These are phyloP conservation scores for Debaryomycetaceae sp. DNA, from an alignment of 1,139 yeast genomes.

Conservation along the genomic window DNA sequence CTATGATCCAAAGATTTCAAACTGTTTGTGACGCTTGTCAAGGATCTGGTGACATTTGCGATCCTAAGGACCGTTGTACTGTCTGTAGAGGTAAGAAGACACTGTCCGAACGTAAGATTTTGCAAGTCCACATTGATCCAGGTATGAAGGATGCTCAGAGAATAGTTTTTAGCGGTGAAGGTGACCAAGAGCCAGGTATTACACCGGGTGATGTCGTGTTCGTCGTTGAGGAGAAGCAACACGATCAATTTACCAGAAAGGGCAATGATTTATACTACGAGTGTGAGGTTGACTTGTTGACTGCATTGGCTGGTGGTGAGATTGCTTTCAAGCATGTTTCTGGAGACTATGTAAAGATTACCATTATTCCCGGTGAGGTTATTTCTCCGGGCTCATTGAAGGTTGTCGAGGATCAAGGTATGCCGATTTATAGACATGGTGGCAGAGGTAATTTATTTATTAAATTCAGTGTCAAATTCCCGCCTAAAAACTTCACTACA, in stretches of 20 bases:
- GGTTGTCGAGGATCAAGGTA: constrained; percentile 91
- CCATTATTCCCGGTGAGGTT: constrained; percentile 88
- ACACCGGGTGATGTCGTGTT: constrained; percentile 97
- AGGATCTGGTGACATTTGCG: constrained; percentile 89
- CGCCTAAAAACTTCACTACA: constrained; percentile 55
- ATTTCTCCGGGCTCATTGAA: constrained; percentile 80
- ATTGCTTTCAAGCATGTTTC: constrained; percentile 81
- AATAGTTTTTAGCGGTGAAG: constrained; percentile 90
- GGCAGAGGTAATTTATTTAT: constrained; percentile 71
- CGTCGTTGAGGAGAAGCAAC: constrained; percentile 84
- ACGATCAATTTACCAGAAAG: constrained; percentile 76
- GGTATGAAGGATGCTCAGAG: constrained; percentile 97
- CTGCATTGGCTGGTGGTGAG: constrained; percentile 96
- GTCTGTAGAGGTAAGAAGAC: constrained; percentile 89
- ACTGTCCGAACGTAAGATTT: constrained; percentile 80
- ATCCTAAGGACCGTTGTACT: constrained; percentile 86
- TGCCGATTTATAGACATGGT: constrained; percentile 81
- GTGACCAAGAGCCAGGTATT: constrained; percentile 94
- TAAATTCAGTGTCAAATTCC: constrained; percentile 72
- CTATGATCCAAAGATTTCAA: constrained; percentile 97
- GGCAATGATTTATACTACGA: constrained; percentile 86
- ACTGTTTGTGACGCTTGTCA: constrained; percentile 89
- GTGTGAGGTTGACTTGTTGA: constrained; percentile 84
- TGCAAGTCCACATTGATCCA: constrained; percentile 92
- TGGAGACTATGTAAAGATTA: constrained; percentile 83